Evolutionary conservation across 2,329 filamentous ascomycete genomes (phyloP).

Genomic region (Drechslerella dactyloides): DNA sequence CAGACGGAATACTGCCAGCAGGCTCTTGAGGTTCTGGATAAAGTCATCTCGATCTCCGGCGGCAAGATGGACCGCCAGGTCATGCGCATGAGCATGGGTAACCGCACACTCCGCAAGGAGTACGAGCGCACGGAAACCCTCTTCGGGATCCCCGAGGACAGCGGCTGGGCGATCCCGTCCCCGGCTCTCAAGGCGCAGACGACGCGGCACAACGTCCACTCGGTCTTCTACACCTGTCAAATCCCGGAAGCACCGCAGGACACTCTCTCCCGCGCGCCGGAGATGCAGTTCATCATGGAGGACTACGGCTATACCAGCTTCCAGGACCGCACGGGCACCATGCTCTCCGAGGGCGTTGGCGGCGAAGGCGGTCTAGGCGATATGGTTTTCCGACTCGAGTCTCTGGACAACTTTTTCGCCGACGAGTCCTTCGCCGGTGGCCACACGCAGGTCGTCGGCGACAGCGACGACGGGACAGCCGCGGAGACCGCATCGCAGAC

Average conservation of each 20-base stretch:
- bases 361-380: conserved; percentile 77
- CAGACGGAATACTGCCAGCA: conserved; percentile 95
- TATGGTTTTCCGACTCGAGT: conserved; percentile 69
- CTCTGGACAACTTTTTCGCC: conserved; percentile 65
- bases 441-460: conserved; percentile 52
- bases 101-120: conserved; percentile 86
- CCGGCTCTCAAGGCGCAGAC: conserved; percentile 86
- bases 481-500: conserved; percentile 54
- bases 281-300: conserved; percentile 90
- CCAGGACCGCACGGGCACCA: conserved; percentile 78
- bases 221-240: conserved; percentile 92
- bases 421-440: conserved; percentile 59
- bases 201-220: conserved; percentile 90
- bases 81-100: conserved; percentile 96
- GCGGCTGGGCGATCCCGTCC: conserved; percentile 93
- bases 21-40: conserved; percentile 87
- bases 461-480: conserved; percentile 24
- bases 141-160: conserved; percentile 94
- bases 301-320: conserved; percentile 72
- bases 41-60: conserved; percentile 91
- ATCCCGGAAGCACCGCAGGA: conserved; percentile 67
- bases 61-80: conserved; percentile 93
- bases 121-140: conserved; percentile 92
- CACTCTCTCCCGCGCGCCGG: conserved; percentile 69
- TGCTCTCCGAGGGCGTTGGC: conserved; percentile 84